These are phyloP conservation scores for Chrysanthemum seticuspe DNA, from an alignment of 129 eudicot species.

Conservation along the genomic window DNA sequence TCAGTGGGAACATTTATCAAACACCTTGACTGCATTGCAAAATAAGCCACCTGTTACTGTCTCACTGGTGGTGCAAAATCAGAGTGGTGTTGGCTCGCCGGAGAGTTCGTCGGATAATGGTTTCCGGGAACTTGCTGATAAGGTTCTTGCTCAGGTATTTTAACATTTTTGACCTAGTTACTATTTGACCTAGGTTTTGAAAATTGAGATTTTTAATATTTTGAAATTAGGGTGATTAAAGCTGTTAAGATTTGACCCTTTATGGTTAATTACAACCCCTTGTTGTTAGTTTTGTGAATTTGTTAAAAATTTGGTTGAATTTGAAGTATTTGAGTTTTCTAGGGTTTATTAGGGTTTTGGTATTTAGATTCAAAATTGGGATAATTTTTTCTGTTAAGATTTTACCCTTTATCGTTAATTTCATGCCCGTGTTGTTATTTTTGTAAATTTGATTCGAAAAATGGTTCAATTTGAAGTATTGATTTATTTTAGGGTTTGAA, in stretches of 20 bases:
- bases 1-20: conserved; percentile 78
- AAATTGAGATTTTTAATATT: not conserved
- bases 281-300: not conserved
- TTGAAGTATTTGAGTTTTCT: not conserved
- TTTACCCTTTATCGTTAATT: too few species aligned
- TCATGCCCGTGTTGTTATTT: too few species aligned
- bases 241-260: too few species aligned
- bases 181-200: not conserved
- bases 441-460: too few species aligned
- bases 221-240: too few species aligned
- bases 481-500: conserved; percentile 2
- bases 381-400: not conserved
- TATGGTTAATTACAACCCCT: not conserved
- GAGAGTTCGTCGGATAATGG: conserved; percentile 27
- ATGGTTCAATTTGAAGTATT: not conserved
- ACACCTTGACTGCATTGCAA: conserved; percentile 52
- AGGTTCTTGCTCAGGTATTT: conserved; percentile 59
- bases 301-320: not conserved
- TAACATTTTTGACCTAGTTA: not conserved
- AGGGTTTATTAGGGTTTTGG: not conserved
- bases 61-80: not conserved
- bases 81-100: not conserved
- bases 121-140: conserved; percentile 34
- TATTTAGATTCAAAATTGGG: not conserved
- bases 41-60: conserved; percentile 6